A percentile compares a stretch with the other conserved stretches of the same genome.
Conservation (phyloP, 495 filamentous ascomycete species). For the Neurospora tetrasperma region DNA sequence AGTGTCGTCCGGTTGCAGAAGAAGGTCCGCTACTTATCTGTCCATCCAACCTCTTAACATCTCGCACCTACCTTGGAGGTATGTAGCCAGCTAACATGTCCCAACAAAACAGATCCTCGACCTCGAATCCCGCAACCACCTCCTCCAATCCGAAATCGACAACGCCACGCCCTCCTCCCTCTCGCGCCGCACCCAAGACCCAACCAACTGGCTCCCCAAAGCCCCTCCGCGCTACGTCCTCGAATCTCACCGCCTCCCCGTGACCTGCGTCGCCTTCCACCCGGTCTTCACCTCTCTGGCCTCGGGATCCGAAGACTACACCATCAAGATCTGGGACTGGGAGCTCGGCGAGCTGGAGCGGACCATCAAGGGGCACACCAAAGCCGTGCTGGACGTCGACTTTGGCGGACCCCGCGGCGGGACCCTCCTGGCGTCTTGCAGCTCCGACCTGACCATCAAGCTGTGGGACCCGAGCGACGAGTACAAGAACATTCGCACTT, state of each 20-base stretch:
- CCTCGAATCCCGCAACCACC: constrained; percentile 58
- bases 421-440: constrained; percentile 74
- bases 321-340: constrained; percentile 94
- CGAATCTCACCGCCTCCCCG: constrained; percentile 64
- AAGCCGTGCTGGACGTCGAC: constrained; percentile 74
- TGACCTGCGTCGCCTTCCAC: constrained; percentile 86
- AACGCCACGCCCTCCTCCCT: constrained; percentile 64
- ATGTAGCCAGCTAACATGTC: background rate
- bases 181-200: constrained; percentile 60
- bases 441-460: constrained; percentile 81
- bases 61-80: background rate
- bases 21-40: constrained; percentile 44
- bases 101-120: constrained; percentile 63
- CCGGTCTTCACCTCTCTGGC: constrained; percentile 81
- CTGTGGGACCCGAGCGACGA: constrained; percentile 89
- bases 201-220: constrained; percentile 70
- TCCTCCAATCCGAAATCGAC: constrained; percentile 74
- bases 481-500: constrained; percentile 86
- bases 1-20: constrained; percentile 77
- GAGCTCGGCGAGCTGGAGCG: constrained; percentile 82
- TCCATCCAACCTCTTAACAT: no score
- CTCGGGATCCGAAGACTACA: constrained; percentile 74
- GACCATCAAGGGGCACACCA: constrained; percentile 85
- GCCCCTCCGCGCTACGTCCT: constrained; percentile 66
- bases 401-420: constrained; percentile 76